These are phyloP conservation scores for Termitomyces eurrhizus DNA, from an alignment of 768 basidiomycete species.

Conservation along the genomic window DNA sequence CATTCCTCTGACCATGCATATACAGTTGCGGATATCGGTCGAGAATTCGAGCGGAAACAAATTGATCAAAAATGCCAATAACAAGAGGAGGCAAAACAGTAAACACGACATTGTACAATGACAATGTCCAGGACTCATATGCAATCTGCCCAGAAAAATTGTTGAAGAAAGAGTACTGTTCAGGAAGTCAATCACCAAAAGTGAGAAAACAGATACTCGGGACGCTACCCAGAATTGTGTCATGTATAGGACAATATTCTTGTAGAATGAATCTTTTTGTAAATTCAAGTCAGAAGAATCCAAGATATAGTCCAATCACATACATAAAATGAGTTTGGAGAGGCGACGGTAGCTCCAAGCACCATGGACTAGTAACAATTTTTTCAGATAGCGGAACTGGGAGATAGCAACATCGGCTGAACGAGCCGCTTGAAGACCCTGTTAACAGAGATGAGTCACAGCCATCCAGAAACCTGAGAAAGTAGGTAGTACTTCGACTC, in stretches of 20 bases:
- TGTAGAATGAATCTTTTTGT: constrained; percentile 89
- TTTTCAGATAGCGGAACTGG: constrained; percentile 94
- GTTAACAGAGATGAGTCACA: neutral
- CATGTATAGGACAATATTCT: constrained; percentile 98
- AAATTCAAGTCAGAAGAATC: constrained; percentile 9
- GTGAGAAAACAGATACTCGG: neutral
- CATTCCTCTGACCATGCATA: constrained; percentile 89
- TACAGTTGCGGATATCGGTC: constrained; percentile 98
- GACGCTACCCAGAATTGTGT: constrained; percentile 90
- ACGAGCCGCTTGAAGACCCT: constrained; percentile 97
- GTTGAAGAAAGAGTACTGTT: constrained; percentile 96
- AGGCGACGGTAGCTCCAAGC: constrained; percentile 97
- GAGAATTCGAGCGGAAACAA: constrained; percentile 93
- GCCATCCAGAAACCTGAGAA: neutral
- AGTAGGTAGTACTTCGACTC: constrained; percentile 69
- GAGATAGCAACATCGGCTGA: constrained; percentile 98
- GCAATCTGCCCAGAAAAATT: constrained; percentile 99
- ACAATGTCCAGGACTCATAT: constrained; percentile 98
- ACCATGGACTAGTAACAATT: constrained; percentile 92
- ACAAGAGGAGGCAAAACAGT: constrained; percentile 95
- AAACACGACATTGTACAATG: constrained; percentile 95
- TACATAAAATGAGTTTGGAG: constrained; percentile 94
- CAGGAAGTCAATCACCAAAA: neutral
- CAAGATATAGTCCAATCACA: constrained; percentile 25
- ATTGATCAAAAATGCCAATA: constrained; percentile 97